phyloP scores from a whole-genome alignment of 768 basidiomycete genomes.

The Tricholoma hemisulphureum region DNA sequence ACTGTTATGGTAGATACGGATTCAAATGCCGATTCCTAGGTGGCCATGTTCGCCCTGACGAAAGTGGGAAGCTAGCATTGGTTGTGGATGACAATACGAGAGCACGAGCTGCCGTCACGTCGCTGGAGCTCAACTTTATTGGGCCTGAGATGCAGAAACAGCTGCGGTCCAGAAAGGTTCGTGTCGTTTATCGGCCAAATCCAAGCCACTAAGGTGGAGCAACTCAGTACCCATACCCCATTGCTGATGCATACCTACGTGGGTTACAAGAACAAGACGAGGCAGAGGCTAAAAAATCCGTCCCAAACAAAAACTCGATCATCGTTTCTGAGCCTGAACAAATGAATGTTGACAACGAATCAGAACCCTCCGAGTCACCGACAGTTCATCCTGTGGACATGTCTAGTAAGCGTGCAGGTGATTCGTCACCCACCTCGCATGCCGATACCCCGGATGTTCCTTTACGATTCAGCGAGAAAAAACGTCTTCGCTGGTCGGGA shows the following conservation, averaged over 20 bases:
- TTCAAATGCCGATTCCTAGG: conserved; percentile 91
- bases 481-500: conserved; percentile 78
- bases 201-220: background rate
- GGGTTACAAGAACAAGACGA: conserved; percentile 43
- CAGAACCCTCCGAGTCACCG: background rate
- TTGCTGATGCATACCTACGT: conserved; percentile 59
- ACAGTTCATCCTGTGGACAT: conserved; percentile 14
- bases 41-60: conserved; percentile 59
- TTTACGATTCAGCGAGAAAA: conserved; percentile 78
- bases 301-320: conserved; percentile 21
- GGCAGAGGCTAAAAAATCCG: conserved; percentile 25
- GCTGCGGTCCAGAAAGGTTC: conserved; percentile 68
- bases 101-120: conserved; percentile 42
- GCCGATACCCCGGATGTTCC: conserved; percentile 68
- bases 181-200: conserved; percentile 5
- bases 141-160: conserved; percentile 55
- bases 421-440: conserved; percentile 28
- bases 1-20: conserved; percentile 48
- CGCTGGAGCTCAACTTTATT: conserved; percentile 70
- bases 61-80: conserved; percentile 43
- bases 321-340: conserved; percentile 43
- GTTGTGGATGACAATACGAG: conserved; percentile 60
- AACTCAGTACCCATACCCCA: conserved; percentile 61
- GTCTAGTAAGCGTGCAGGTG: conserved; percentile 36
- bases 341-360: conserved; percentile 20